Percentiles rank a stretch among this genome's conserved stretches.
phyloP scores from a whole-genome alignment of 2,329 filamentous ascomycete species.

The Aspergillus sp. region DNA sequence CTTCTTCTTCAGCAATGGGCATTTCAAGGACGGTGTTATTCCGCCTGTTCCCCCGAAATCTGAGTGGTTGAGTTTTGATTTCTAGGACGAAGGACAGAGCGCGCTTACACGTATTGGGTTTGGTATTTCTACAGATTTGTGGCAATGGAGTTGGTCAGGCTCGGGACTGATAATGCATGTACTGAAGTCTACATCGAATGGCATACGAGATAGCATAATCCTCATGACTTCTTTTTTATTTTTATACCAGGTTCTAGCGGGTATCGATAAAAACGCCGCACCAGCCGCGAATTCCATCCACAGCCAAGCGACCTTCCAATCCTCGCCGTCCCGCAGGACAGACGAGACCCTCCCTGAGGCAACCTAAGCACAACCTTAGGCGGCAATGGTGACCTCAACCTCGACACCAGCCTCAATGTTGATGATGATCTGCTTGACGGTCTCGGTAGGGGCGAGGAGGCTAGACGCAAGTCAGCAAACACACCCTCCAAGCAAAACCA shows the following conservation, averaged over 20 bases:
- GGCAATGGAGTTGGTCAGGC: not conserved
- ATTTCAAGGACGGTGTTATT: constrained; percentile 61
- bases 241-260: constrained; percentile 22
- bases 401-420: constrained; percentile 47
- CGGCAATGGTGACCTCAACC: constrained; percentile 46
- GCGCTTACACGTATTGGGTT: not conserved
- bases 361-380: constrained; percentile 27
- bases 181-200: not conserved
- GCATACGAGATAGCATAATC: not conserved
- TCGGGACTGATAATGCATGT: not conserved
- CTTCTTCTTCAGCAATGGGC: constrained; percentile 54
- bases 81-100: constrained; percentile 37
- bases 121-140: constrained; percentile 1
- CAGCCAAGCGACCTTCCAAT: too few relatives aligned
- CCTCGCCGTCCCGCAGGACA: constrained; percentile 5
- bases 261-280: constrained; percentile 16
- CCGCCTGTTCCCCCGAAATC: constrained; percentile 68
- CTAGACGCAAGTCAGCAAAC: constrained; percentile 34
- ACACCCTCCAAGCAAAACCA: too few relatives aligned
- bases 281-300: constrained; percentile 9
- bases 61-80: constrained; percentile 66
- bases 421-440: constrained; percentile 46
- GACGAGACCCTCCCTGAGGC: constrained; percentile 17
- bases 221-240: constrained; percentile 22
- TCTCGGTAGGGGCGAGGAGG: constrained; percentile 92